phyloP scores from a whole-genome alignment of 169 alveolate genomes.

The Plasmodium coatneyi region DNA sequence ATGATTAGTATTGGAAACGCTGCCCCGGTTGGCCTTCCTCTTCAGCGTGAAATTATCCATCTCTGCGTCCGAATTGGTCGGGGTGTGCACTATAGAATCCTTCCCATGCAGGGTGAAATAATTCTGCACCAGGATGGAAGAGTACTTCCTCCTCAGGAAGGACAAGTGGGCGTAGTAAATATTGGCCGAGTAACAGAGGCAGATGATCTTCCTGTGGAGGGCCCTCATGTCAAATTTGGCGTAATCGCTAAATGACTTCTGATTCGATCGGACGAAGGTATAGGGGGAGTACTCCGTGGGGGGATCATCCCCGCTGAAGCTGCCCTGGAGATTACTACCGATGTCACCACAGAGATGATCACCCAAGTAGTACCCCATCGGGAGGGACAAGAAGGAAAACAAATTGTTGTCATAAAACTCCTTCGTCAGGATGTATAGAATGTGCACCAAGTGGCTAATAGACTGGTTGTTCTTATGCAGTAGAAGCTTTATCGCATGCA shows the following conservation, averaged over 20 bases:
- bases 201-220: slow-evolving; percentile 44
- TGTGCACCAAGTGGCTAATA: slow-evolving; percentile 48
- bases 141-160: slow-evolving; percentile 19
- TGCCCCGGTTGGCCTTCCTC: neutral
- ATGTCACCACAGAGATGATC: neutral
- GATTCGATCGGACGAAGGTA: slow-evolving; percentile 39
- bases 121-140: slow-evolving; percentile 6
- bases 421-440: slow-evolving; percentile 46
- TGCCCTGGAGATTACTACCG: neutral
- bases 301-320: neutral
- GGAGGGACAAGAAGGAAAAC: slow-evolving; percentile 43
- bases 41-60: slow-evolving; percentile 9
- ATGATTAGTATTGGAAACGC: neutral
- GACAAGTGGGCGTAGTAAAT: slow-evolving; percentile 35
- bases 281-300: slow-evolving; percentile 36
- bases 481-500: slow-evolving; percentile 44
- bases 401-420: slow-evolving; percentile 57
- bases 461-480: slow-evolving; percentile 68
- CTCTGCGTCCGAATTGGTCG: slow-evolving; percentile 18
- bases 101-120: slow-evolving; percentile 40
- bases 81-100: slow-evolving; percentile 50
- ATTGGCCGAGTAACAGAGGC: slow-evolving; percentile 46
- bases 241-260: neutral
- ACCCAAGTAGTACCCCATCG: slow-evolving; percentile 44
- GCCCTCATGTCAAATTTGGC: slow-evolving; percentile 20